These are phyloP conservation scores for Kuraishia borneana DNA, from an alignment of 805 yeast species.

Conservation along the genomic window DNA sequence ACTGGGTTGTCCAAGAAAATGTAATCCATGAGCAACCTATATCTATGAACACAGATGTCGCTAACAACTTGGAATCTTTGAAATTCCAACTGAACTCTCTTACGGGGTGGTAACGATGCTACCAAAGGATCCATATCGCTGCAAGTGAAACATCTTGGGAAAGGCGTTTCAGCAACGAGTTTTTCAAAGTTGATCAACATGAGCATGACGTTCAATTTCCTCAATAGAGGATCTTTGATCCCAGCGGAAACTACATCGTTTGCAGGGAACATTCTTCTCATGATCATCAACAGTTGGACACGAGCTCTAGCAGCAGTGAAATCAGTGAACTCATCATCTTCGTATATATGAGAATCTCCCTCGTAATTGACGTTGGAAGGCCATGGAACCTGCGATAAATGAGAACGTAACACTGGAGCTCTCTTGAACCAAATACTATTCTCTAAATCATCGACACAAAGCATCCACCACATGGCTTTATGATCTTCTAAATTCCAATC, in stretches of 20 bases:
- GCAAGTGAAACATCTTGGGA: conserved; percentile 1
- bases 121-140: background rate
- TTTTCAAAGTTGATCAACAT: conserved; percentile 1
- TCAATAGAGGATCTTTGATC: background rate
- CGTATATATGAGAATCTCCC: background rate
- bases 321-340: conserved; percentile 1
- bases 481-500: background rate
- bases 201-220: background rate
- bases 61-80: background rate
- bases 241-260: background rate
- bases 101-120: background rate
- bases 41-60: background rate
- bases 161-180: background rate
- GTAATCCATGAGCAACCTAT: background rate
- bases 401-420: conserved; percentile 1
- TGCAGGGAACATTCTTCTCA: background rate
- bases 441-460: conserved; percentile 3
- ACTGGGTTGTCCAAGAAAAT: background rate
- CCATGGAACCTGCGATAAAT: conserved; percentile 1
- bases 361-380: conserved; percentile 2
- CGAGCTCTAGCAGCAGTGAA: background rate
- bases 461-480: conserved; percentile 3
- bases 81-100: background rate
- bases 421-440: conserved; percentile 1
- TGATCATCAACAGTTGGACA: background rate